Evolutionary conservation across 1,284 basidiomycete genomes (phyloP).

Genomic region (Caloboletus firmus): DNA sequence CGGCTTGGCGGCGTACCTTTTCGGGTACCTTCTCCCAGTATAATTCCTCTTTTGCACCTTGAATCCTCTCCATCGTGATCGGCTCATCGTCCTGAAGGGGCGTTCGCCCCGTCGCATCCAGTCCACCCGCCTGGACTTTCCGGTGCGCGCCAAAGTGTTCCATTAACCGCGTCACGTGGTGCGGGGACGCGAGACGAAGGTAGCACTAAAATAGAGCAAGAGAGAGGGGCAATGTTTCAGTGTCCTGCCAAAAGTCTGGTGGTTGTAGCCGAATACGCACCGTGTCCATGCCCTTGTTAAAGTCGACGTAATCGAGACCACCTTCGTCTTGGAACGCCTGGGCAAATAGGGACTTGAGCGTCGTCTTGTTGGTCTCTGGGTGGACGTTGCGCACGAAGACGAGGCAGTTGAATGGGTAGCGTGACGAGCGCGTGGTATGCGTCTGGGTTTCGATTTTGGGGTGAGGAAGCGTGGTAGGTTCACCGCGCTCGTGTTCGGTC

Average conservation of each 20-base stretch:
- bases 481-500: neutral
- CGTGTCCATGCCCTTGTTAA: conserved; percentile 70
- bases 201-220: conserved; percentile 54
- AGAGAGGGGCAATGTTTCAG: neutral
- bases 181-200: conserved; percentile 61
- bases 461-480: neutral
- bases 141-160: conserved; percentile 42
- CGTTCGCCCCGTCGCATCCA: conserved; percentile 46
- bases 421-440: conserved; percentile 35
- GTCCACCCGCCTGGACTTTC: conserved; percentile 46
- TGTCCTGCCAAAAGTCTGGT: neutral
- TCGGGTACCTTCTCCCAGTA: conserved; percentile 80
- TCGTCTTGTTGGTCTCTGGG: conserved; percentile 73
- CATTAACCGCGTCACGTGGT: conserved; percentile 46
- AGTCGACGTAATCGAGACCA: conserved; percentile 72
- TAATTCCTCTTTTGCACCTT: conserved; percentile 61
- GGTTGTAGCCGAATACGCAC: conserved; percentile 39
- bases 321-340: conserved; percentile 37
- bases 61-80: conserved; percentile 55
- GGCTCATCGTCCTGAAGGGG: conserved; percentile 24
- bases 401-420: conserved; percentile 64
- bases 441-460: neutral
- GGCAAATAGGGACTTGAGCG: conserved; percentile 59
- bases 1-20: conserved; percentile 62
- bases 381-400: conserved; percentile 70